phyloP scores from a whole-genome alignment of 1,284 basidiomycete genomes.

The Waitea zeae region DNA sequence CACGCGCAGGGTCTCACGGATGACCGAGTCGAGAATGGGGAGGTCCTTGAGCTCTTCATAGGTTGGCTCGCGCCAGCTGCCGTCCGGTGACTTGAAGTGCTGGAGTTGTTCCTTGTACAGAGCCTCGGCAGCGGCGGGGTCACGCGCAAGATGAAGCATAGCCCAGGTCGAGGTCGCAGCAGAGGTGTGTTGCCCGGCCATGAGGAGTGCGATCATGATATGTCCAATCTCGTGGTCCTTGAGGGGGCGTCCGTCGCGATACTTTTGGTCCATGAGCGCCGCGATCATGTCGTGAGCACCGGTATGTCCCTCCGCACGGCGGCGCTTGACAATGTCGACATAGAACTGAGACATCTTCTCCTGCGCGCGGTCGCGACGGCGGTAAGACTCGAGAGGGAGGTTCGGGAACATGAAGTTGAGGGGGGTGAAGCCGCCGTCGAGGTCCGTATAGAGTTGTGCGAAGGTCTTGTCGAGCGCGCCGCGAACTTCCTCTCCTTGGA shows the following conservation, averaged over 20 bases:
- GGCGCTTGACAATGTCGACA: conserved; percentile 70
- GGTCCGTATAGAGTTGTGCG: conserved; percentile 75
- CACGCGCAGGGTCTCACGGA: conserved; percentile 84
- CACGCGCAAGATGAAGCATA: conserved; percentile 79
- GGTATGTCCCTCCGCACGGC: conserved; percentile 32
- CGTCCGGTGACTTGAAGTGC: conserved; percentile 67
- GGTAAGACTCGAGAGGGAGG: conserved; percentile 82
- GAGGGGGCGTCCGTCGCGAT: conserved; percentile 71
- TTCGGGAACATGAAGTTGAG: conserved; percentile 93
- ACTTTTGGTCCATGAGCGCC: conserved; percentile 72
- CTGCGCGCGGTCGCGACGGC: conserved; percentile 78
- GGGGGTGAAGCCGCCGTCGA: conserved; percentile 87
- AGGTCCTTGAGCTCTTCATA: conserved; percentile 80
- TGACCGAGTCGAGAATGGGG: conserved; percentile 76
- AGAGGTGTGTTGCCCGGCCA: conserved; percentile 98
- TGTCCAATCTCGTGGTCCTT: conserved; percentile 90
- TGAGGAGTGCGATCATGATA: conserved; percentile 89
- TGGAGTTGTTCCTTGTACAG: conserved; percentile 85
- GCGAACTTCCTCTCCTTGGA: conserved; percentile 88
- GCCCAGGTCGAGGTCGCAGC: conserved; percentile 87
- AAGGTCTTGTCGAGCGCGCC: conserved; percentile 68
- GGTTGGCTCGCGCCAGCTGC: conserved; percentile 64
- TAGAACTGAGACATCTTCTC: conserved; percentile 93
- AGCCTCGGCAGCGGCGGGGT: conserved; percentile 57
- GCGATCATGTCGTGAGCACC: conserved; percentile 88